Evolutionary conservation across 2,329 filamentous ascomycete species (phyloP).

Genomic region (Epichloe coenophiala): DNA sequence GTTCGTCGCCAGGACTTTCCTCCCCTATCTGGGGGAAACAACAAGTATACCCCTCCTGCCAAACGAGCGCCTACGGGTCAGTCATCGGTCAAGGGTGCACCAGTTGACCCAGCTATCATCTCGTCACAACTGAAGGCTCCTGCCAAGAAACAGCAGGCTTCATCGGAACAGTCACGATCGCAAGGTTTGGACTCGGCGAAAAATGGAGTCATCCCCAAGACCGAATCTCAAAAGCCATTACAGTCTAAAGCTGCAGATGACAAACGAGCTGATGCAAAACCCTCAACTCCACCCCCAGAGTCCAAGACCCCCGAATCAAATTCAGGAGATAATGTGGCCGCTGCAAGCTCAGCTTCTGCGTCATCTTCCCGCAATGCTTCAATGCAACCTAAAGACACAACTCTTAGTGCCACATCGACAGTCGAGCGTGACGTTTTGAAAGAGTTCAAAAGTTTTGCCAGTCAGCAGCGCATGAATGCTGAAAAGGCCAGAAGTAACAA

Average conservation of each 20-base stretch:
- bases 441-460: slow-evolving; percentile 52
- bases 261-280: slow-evolving; percentile 21
- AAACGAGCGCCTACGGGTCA: slow-evolving; percentile 65
- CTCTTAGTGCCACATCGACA: slow-evolving; percentile 35
- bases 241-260: slow-evolving; percentile 18
- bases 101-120: slow-evolving; percentile 81
- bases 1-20: slow-evolving; percentile 67
- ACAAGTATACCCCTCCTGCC: slow-evolving; percentile 84
- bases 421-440: slow-evolving; percentile 49
- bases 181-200: slow-evolving; percentile 15
- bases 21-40: slow-evolving; percentile 40
- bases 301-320: slow-evolving; percentile 18
- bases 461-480: slow-evolving; percentile 38
- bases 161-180: slow-evolving; percentile 12
- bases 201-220: slow-evolving; percentile 17
- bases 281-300: slow-evolving; percentile 11
- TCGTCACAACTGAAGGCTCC: slow-evolving; percentile 58
- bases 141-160: slow-evolving; percentile 22
- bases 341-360: slow-evolving; percentile 22
- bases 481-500: slow-evolving; percentile 45
- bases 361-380: slow-evolving; percentile 26
- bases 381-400: slow-evolving; percentile 24
- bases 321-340: slow-evolving; percentile 11
- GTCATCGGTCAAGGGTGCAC: slow-evolving; percentile 60
- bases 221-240: slow-evolving; percentile 13